Evolutionary conservation across 352 stramenopile genomes (phyloP), one percentile per base, ranked within the genome.

Genomic region (Elongisporangium prolatum): DNA sequence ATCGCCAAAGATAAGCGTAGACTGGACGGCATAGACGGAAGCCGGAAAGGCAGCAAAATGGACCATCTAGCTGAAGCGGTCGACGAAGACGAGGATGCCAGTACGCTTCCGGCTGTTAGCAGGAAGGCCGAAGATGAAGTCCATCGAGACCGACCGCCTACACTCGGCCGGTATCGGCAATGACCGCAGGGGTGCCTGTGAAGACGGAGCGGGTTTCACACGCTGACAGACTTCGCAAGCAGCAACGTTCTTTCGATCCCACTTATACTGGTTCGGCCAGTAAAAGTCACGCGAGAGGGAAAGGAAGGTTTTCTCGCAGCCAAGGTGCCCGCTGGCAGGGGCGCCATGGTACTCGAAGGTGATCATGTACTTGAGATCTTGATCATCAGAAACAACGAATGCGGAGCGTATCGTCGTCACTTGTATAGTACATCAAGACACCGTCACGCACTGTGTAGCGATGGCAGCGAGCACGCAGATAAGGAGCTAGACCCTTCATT

Each of bases 191-290:
- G 57, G 63, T 0, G 63, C 57, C 2, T 60, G 52, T 4, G 28
- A 52, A 1, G 55, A 63, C 4, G 37, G 49, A 17, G 40, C 20
- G 3, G 50, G 28, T 21, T 71, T 72, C 8, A 67, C 57, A 1
- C 68, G 61, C 9, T 76, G 57, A 18, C 65, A 73, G 2, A 54
- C 22, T 52, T 78, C 61, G n/a, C 60, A 75, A 2, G 57, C 59
- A 24, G 57, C 57, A 2, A 74, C 52, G 24, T 54, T 75, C 38
- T 70, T 75, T 2, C 54, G 52, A 1, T 73, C 63, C 60, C 53
- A 71, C 24, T 74, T 71, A 21, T 74, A 73, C 64, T 67, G 56
- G 38, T 74, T 60, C 0, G 70, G 22, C 64, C 52, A 71, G 47
- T 63, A 65, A 50, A 60, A 67, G 40, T 67, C 50, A 0, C 61